These are phyloP conservation scores for Leishmania martiniquensis DNA, from an alignment of 208 protist genomes.

Conservation along the genomic window DNA sequence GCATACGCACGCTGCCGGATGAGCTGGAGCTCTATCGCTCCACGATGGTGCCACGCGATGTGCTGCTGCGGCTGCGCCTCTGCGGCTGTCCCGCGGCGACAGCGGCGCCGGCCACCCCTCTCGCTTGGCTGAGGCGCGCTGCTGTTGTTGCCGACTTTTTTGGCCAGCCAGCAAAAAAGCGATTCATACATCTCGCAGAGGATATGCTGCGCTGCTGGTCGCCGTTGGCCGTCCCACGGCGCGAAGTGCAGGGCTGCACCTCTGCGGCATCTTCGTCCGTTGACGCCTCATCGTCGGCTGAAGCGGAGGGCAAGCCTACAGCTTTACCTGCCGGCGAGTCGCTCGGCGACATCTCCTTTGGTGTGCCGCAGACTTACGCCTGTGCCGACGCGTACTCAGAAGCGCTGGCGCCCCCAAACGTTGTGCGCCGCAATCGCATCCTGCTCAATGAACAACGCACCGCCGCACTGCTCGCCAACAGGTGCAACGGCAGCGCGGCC, in stretches of 20 bases:
- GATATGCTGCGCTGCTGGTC: conserved; percentile 25
- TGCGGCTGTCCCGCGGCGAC: conserved; percentile 2
- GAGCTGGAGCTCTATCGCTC: conserved; percentile 77
- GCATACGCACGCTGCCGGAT: conserved; percentile 47
- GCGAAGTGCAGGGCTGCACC: background rate
- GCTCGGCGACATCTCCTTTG: background rate
- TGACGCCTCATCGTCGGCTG: background rate
- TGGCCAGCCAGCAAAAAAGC: conserved; percentile 66
- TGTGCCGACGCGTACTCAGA: conserved; percentile 54
- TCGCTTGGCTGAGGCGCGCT: conserved; percentile 32
- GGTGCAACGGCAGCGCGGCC: conserved; percentile 33
- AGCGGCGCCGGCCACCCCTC: background rate
- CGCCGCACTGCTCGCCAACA: conserved; percentile 29
- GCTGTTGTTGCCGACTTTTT: conserved; percentile 57
- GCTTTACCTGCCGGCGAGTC: background rate
- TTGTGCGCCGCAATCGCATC: conserved; percentile 55
- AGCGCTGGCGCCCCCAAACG: conserved; percentile 26
- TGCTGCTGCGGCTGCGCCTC: conserved; percentile 24
- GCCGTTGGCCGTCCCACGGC: background rate
- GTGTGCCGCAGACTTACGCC: conserved; percentile 38
- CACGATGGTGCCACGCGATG: conserved; percentile 70
- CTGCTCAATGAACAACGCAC: conserved; percentile 57
- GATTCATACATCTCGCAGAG: conserved; percentile 44
- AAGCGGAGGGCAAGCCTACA: background rate
- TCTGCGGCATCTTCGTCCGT: background rate